phyloP scores from a whole-genome alignment of 495 filamentous ascomycete genomes.

The Xylaria telfairii region DNA sequence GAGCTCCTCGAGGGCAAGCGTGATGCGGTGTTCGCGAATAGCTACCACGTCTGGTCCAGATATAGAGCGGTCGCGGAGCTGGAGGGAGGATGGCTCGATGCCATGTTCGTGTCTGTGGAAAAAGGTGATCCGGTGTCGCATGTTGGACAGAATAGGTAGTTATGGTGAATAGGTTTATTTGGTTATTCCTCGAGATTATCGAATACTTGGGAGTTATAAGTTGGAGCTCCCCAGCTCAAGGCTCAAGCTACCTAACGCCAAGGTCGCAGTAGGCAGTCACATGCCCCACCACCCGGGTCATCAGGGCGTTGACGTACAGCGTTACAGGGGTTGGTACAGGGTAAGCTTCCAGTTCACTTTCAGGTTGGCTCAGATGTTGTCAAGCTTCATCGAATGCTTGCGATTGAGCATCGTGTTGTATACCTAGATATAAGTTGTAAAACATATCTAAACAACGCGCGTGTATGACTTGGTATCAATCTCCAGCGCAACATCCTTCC shows the following conservation, averaged over 20 bases:
- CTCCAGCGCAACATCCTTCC: conserved; percentile 12
- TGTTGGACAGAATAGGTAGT: conserved; percentile 45
- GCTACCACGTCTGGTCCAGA: conserved; percentile 63
- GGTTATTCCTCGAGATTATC: too few species aligned
- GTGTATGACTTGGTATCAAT: conserved; percentile 15
- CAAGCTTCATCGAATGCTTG: background rate
- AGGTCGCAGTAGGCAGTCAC: background rate
- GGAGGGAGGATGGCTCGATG: conserved; percentile 65
- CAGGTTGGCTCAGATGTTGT: too few species aligned
- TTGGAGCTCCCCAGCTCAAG: background rate
- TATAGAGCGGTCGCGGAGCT: conserved; percentile 56
- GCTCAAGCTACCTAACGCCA: background rate
- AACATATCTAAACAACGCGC: conserved; percentile 5
- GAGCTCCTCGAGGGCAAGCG: conserved; percentile 74
- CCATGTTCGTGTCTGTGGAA: conserved; percentile 66
- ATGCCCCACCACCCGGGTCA: conserved; percentile 10
- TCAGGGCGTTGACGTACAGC: conserved; percentile 2
- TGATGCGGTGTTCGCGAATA: conserved; percentile 81
- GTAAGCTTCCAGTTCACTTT: background rate
- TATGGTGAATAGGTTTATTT: background rate
- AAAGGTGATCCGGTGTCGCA: conserved; percentile 88
- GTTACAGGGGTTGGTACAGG: conserved; percentile 3
- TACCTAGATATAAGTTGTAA: too few species aligned
- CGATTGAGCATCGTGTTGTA: too few species aligned
- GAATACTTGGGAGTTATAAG: background rate